Evolutionary conservation across 352 stramenopile species (phyloP).

Genomic region (Saprolegnia diclina): DNA sequence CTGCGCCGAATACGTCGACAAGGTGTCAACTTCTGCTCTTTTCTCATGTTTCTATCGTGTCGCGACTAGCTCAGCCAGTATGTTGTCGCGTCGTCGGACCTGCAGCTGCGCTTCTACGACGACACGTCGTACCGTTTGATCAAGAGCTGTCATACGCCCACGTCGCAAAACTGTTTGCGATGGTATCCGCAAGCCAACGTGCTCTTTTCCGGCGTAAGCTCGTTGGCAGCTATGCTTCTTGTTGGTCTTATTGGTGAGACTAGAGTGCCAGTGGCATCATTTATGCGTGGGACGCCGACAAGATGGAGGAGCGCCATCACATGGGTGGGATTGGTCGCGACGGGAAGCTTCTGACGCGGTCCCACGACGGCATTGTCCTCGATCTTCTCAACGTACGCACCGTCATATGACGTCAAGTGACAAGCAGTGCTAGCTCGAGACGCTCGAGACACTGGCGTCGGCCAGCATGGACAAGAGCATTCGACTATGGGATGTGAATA

Average conservation of each 20-base stretch:
- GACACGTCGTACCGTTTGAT: conserved; percentile 57
- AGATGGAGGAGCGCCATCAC: conserved; percentile 78
- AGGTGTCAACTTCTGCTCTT: conserved; percentile 30
- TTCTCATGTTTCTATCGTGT: neutral
- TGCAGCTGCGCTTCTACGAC: conserved; percentile 82
- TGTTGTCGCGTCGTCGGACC: conserved; percentile 68
- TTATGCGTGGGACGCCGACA: conserved; percentile 78
- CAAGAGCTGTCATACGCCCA: conserved; percentile 77
- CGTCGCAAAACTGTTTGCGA: conserved; percentile 72
- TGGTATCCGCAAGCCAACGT: conserved; percentile 64
- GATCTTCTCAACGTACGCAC: conserved; percentile 58
- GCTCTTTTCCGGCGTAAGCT: conserved; percentile 58
- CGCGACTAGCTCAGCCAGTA: conserved; percentile 51
- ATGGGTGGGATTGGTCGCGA: conserved; percentile 59
- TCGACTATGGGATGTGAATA: conserved; percentile 83
- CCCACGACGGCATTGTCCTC: conserved; percentile 84
- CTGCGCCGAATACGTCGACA: conserved; percentile 66
- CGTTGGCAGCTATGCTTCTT: neutral
- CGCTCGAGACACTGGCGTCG: conserved; percentile 73
- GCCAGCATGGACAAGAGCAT: conserved; percentile 87
- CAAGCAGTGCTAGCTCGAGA: conserved; percentile 40
- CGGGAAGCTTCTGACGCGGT: conserved; percentile 53
- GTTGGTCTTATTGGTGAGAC: neutral
- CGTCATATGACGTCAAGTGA: conserved; percentile 4
- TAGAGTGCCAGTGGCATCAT: conserved; percentile 71